These are phyloP conservation scores for Neurospora sp. DNA, from an alignment of 495 filamentous ascomycete genomes.

Conservation along the genomic window DNA sequence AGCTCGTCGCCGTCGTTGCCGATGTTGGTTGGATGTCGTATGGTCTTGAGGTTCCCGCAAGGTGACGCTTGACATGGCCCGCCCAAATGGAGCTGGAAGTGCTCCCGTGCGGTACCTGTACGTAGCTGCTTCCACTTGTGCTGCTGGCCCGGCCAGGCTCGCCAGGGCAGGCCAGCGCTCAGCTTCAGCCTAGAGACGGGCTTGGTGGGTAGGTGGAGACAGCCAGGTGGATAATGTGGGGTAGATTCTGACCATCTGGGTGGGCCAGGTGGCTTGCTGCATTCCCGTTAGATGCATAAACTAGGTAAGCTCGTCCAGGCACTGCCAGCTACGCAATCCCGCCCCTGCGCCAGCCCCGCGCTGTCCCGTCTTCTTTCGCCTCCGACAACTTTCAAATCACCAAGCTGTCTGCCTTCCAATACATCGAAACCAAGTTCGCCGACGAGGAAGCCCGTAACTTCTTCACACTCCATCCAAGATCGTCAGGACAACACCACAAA, in stretches of 20 bases:
- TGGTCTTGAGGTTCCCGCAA: neutral
- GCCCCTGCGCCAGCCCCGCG: conserved; percentile 11
- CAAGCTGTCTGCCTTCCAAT: neutral
- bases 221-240: neutral
- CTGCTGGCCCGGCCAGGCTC: neutral
- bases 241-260: neutral
- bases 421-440: neutral
- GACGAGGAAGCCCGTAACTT: neutral
- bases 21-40: neutral
- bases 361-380: conserved; percentile 6
- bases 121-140: neutral
- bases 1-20: neutral
- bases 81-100: neutral
- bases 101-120: neutral
- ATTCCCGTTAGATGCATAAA: neutral
- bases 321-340: conserved; percentile 10
- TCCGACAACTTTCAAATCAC: conserved; percentile 13
- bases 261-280: neutral
- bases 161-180: neutral
- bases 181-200: neutral
- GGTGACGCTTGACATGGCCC: neutral
- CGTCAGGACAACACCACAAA: neutral
- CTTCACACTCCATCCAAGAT: neutral
- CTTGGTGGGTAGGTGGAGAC: neutral
- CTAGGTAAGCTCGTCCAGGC: neutral